These are phyloP conservation scores for Eimeria brunetti DNA, from an alignment of 169 alveolate species.

Conservation along the genomic window DNA sequence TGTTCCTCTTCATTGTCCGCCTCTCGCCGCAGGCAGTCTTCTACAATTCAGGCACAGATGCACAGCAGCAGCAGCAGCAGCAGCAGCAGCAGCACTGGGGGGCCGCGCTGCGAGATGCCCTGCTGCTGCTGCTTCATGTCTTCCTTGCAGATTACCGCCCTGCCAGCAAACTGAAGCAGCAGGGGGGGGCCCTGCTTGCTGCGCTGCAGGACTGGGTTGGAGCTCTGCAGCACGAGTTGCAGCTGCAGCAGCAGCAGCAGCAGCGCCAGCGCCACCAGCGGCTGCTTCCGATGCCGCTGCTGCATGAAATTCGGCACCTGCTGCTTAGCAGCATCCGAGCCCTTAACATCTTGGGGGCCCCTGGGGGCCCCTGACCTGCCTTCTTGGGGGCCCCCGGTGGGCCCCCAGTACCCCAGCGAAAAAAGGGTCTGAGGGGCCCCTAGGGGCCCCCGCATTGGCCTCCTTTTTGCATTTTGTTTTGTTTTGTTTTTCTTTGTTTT, in stretches of 20 bases:
- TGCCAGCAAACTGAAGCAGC: conserved; percentile 28
- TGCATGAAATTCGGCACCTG: conserved; percentile 45
- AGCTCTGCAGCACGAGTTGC: conserved; percentile 18
- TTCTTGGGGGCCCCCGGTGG: background rate
- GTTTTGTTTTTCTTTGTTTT: background rate
- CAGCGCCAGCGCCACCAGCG: conserved; percentile 16
- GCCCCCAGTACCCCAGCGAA: background rate
- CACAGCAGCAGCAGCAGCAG: conserved; percentile 64
- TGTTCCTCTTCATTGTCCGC: conserved; percentile 51
- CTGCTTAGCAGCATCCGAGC: conserved; percentile 6
- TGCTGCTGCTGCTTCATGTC: conserved; percentile 38
- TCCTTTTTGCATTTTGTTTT: background rate
- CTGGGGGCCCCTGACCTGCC: background rate
- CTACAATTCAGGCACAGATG: background rate
- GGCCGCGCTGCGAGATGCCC: conserved; percentile 47
- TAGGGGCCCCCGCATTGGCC: background rate
- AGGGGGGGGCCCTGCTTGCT: conserved; percentile 11
- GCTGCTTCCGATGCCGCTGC: background rate
- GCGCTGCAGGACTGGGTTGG: conserved; percentile 20
- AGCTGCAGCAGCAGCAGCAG: conserved; percentile 32
- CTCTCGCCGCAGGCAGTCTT: conserved; percentile 24
- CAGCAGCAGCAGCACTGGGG: conserved; percentile 31
- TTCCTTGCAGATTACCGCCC: conserved; percentile 41
- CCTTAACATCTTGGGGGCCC: conserved; percentile 15
- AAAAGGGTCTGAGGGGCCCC: background rate